Evolutionary conservation across 176 grass and related monocot genomes (phyloP).

Genomic region (Oryza australiensis): DNA sequence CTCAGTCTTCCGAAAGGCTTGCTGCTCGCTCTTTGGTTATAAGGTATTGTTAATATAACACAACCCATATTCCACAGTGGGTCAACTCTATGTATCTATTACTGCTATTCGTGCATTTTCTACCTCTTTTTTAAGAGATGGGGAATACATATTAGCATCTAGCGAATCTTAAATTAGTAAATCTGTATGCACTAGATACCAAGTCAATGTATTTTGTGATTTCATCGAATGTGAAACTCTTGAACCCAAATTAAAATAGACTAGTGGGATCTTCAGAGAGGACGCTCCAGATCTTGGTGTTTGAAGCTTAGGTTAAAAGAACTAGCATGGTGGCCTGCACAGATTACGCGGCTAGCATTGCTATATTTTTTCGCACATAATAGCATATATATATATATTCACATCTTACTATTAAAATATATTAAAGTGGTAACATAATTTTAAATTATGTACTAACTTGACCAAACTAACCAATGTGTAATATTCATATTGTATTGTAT

Average conservation of each 20-base stretch:
- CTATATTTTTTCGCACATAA: too few species aligned
- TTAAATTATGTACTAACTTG: too few species aligned
- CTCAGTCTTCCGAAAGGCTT: constrained; percentile 90
- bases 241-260: not conserved
- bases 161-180: not conserved
- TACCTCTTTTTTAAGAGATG: not conserved
- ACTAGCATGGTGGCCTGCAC: too few species aligned
- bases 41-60: constrained; percentile 55
- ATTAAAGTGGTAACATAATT: too few species aligned
- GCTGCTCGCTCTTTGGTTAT: constrained; percentile 95
- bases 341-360: too few species aligned
- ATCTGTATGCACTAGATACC: not conserved
- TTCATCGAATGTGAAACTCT: constrained; percentile 5
- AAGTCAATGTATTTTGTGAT: constrained; percentile 10
- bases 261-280: not conserved
- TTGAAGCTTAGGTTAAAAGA: not conserved
- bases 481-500: too few species aligned
- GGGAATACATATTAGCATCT: not conserved
- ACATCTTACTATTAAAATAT: too few species aligned
- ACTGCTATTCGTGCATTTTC: not conserved
- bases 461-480: too few species aligned
- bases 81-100: not conserved
- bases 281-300: constrained; percentile 7
- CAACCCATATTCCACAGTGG: not conserved
- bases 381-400: too few species aligned